Conservation (phyloP, 192 early-diverging fungal genomes). For the Coemansia reversa region DNA sequence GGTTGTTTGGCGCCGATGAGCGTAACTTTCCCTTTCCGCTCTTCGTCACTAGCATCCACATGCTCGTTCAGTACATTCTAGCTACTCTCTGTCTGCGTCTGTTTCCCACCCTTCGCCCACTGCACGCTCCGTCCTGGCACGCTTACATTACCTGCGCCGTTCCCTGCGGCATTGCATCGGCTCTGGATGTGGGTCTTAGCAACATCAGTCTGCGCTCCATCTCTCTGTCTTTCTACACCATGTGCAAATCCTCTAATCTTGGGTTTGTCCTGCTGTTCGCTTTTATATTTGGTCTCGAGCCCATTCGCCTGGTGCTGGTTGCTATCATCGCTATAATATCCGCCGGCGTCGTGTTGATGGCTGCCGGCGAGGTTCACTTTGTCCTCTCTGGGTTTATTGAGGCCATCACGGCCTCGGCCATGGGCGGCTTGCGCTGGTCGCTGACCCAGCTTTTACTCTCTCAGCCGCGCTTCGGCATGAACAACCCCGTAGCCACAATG, state of each 20-base stretch:
- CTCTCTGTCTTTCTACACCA: conserved; percentile 90
- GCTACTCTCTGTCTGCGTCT: conserved; percentile 57
- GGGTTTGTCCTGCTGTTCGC: conserved; percentile 88
- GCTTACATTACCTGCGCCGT: conserved; percentile 72
- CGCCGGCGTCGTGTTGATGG: conserved; percentile 84
- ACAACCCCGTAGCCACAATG: conserved; percentile 86
- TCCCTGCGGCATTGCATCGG: conserved; percentile 85
- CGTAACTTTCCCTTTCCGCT: conserved; percentile 86
- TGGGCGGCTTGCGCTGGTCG: conserved; percentile 89
- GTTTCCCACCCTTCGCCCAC: conserved; percentile 64
- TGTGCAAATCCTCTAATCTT: conserved; percentile 77
- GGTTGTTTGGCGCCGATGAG: conserved; percentile 81
- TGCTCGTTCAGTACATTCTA: conserved; percentile 78
- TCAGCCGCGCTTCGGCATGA: conserved; percentile 72
- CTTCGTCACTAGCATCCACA: conserved; percentile 82
- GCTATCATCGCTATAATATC: conserved; percentile 78
- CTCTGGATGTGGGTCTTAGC: conserved; percentile 87
- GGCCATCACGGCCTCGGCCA: conserved; percentile 74
- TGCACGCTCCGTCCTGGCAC: conserved; percentile 50
- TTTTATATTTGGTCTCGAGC: conserved; percentile 83
- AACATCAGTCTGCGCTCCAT: conserved; percentile 85
- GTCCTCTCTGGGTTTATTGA: conserved; percentile 71
- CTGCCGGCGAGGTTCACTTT: conserved; percentile 80
- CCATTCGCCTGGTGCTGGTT: conserved; percentile 66
- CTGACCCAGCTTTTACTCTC: conserved; percentile 83